Evolutionary conservation across 108 stramenopile genomes (phyloP).

Genomic region (Nitzschia inconspicua): DNA sequence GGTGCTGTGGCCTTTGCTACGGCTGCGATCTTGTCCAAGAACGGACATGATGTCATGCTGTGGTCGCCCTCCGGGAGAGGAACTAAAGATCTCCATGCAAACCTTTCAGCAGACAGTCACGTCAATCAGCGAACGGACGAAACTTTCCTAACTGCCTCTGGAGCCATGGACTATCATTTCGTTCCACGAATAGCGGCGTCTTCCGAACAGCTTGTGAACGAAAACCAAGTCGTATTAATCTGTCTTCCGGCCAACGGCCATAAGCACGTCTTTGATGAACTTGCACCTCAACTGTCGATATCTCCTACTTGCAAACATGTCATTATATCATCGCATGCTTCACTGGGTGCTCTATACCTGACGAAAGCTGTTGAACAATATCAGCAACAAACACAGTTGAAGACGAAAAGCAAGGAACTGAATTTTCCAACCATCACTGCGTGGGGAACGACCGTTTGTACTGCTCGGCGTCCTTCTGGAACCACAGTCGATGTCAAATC

Average conservation of each 20-base stretch:
- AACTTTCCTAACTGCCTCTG: conserved; percentile 20
- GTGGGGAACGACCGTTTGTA: conserved; percentile 69
- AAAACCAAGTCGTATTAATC: conserved; percentile 50
- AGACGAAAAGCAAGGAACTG: too few species aligned
- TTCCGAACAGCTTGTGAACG: conserved; percentile 34
- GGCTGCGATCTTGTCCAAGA: conserved; percentile 43
- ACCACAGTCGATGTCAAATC: conserved; percentile 52
- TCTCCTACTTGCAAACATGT: conserved; percentile 31
- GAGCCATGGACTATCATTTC: conserved; percentile 37
- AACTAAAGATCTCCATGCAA: conserved; percentile 21
- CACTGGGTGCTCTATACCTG: conserved; percentile 61
- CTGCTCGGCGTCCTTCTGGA: conserved; percentile 48
- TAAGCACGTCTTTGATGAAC: conserved; percentile 47
- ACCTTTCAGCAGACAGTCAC: not conserved
- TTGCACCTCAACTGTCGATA: conserved; percentile 39
- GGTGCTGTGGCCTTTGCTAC: conserved; percentile 61
- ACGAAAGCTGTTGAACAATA: conserved; percentile 31
- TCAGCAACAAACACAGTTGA: conserved; percentile 3
- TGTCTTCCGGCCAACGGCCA: conserved; percentile 65
- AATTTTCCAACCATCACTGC: conserved; percentile 38
- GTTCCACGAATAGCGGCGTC: conserved; percentile 31
- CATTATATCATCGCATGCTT: conserved; percentile 66
- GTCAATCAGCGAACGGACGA: not conserved
- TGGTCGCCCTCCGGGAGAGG: conserved; percentile 67
- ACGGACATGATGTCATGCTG: conserved; percentile 50